Evolutionary conservation across 208 protist species (phyloP).

Genomic region (Blechomonas ayalai): DNA sequence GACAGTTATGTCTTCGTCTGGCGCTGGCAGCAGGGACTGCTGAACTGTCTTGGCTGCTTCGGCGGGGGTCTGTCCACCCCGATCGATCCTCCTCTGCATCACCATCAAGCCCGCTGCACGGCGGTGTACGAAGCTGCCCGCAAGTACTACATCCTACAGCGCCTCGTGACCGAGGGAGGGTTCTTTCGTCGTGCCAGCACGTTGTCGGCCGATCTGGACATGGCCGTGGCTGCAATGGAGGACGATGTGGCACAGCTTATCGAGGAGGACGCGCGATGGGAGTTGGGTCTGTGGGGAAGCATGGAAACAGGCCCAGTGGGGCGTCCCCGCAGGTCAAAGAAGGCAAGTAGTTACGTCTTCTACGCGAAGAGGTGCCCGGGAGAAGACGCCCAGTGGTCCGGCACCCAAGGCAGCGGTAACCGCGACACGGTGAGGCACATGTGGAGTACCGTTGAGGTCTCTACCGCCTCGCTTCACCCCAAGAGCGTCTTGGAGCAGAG

Average conservation of each 20-base stretch:
- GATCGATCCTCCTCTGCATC: slow-evolving; percentile 15
- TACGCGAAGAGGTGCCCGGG: too few relatives aligned
- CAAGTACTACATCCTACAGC: slow-evolving; percentile 33
- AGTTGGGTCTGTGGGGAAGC: slow-evolving; percentile 18
- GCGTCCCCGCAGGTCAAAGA: too few relatives aligned
- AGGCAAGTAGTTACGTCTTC: too few relatives aligned
- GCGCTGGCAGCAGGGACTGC: slow-evolving; percentile 22
- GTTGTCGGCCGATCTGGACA: slow-evolving; percentile 7
- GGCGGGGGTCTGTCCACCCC: slow-evolving; percentile 19
- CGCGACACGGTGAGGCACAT: too few relatives aligned
- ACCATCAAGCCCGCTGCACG: slow-evolving; percentile 12
- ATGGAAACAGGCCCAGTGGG: too few relatives aligned
- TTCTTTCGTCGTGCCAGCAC: slow-evolving; percentile 10
- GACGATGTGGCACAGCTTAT: slow-evolving; percentile 12
- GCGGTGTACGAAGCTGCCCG: slow-evolving; percentile 33
- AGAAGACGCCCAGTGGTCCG: too few relatives aligned
- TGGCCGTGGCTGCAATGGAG: slow-evolving; percentile 19
- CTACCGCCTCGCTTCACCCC: too few relatives aligned
- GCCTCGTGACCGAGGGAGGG: slow-evolving; percentile 20
- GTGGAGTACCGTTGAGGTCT: too few relatives aligned
- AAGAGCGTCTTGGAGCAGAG: too few relatives aligned
- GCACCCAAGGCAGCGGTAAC: too few relatives aligned
- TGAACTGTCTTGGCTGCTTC: slow-evolving; percentile 61
- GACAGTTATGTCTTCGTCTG: slow-evolving; percentile 52
- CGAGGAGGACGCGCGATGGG: slow-evolving; percentile 4